Base-by-base conservation (phyloP, 257 asterid genomes). In the Solanum rostratum region DNA sequence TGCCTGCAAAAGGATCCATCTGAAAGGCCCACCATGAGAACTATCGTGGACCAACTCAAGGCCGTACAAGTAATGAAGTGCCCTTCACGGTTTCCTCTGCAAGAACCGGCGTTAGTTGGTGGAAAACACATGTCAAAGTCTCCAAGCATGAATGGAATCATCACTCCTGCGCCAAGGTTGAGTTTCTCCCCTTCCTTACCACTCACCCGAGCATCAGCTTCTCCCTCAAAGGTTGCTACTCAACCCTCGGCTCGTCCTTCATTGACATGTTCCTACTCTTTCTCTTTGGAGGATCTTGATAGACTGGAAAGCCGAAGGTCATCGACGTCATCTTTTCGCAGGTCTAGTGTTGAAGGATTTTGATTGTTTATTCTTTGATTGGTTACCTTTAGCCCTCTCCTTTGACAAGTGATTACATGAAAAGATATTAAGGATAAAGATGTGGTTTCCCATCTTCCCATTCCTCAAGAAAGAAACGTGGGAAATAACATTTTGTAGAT, bases 21-120 rank as follows among this genome's bases (percentile, higher is more conserved):
- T 0, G 92, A 91, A 79, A 91, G 99, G 89, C 99, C 98, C 84
- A 94, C 98, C 50, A 95, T 95, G 99, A 93, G 99, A 90, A 91
- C 92, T 41, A 82, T 95, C 24, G 95, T 90, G 37, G 97, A 94
- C 85, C 95, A 91, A 79, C 96, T 94, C 59, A 94, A 91, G 86
- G 20, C 92, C 18, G 91, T 93, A 81, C 99, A 93, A 87, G 97
- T 93, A 79, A 86, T 94, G 93, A 95, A 93, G 88, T 92, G 86
- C 43, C 91, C 97, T 27, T 92, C 97, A 27, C 91, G 94, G 76
- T 95, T 94, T 84, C 99, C 99, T 52, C 86, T 95, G 82, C 98
- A 95, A 88, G 97, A 94, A 79, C 99, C 99, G 3, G 92, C 95
- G 18, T 73, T 92, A 13, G 83, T 92, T 50, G 89, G 92, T 78